These are phyloP conservation scores for Rhodomyrtus tomentosa DNA, from an alignment of 345 rosid genomes.

Conservation along the genomic window DNA sequence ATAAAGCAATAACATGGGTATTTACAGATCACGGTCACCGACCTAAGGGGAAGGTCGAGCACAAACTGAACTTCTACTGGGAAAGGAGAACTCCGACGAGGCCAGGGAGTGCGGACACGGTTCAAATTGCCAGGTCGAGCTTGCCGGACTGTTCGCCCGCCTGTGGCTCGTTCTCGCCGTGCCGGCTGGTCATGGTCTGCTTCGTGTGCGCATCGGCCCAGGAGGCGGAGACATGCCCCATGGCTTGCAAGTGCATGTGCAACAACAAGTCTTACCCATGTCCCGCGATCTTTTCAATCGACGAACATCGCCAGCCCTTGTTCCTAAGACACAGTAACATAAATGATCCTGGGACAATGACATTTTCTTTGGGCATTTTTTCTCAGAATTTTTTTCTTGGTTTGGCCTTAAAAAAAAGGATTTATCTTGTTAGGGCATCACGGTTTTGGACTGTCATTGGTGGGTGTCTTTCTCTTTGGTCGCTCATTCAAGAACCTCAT, in stretches of 20 bases:
- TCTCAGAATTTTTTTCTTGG: background rate
- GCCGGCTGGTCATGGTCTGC: constrained; percentile 88
- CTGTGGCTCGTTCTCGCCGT: constrained; percentile 86
- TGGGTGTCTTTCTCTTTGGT: background rate
- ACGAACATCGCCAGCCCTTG: background rate
- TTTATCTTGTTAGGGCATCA: background rate
- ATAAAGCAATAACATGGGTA: background rate
- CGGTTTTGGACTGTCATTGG: background rate
- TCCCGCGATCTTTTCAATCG: constrained; percentile 29
- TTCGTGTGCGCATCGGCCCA: constrained; percentile 69
- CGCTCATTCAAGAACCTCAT: background rate
- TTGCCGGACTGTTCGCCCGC: constrained; percentile 88
- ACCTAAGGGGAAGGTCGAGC: background rate
- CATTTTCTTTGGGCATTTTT: background rate
- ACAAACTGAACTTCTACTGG: constrained; percentile 6
- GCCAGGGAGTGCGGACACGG: constrained; percentile 39
- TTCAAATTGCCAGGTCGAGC: constrained; percentile 78
- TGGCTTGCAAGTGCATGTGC: constrained; percentile 97
- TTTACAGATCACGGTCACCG: constrained; percentile 13
- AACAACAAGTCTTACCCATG: constrained; percentile 74
- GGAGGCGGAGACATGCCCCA: constrained; percentile 96
- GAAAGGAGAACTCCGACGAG: constrained; percentile 1
- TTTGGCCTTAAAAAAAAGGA: background rate
- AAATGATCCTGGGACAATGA: background rate
- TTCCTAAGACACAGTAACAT: background rate